These are phyloP conservation scores for Neurospora terricola DNA, from an alignment of 495 filamentous ascomycete genomes.

Conservation along the genomic window DNA sequence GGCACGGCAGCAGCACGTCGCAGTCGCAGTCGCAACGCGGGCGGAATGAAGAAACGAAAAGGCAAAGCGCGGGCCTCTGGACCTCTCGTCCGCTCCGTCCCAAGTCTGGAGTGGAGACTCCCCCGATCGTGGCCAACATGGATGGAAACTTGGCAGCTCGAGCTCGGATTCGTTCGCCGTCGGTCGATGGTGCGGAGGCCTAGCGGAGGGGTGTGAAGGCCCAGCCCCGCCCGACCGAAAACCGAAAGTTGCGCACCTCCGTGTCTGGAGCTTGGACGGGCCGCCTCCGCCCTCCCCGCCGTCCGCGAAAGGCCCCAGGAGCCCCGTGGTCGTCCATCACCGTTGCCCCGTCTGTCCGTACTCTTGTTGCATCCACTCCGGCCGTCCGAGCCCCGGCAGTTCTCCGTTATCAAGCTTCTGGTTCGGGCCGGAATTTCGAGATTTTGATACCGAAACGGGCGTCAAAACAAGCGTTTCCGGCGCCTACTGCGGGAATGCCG, in stretches of 20 bases:
- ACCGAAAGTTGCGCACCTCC: not conserved
- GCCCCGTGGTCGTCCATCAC: not conserved
- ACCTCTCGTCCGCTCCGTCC: not conserved
- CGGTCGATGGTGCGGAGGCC: not conserved
- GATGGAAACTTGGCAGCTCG: not conserved
- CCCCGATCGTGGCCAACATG: not conserved
- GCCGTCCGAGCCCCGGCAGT: not conserved
- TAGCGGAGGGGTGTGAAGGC: not conserved
- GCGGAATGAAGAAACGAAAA: not conserved
- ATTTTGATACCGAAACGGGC: not conserved
- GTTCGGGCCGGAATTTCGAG: not conserved
- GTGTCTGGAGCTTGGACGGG: not conserved
- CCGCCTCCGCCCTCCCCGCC: not conserved
- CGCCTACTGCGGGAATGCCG: not conserved
- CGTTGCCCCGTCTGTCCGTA: not conserved
- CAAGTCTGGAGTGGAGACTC: not conserved
- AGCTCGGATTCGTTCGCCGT: not conserved
- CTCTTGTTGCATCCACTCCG: not conserved
- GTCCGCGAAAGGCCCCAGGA: not conserved
- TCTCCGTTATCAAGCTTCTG: not conserved
- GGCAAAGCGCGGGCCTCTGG: not conserved
- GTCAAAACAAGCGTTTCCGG: not conserved
- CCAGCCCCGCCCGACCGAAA: not conserved
- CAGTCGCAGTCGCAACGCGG: not conserved
- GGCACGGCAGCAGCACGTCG: not conserved